Evolutionary conservation across 441 rosid species (phyloP), one percentile per base, ranked within the genome.

Genomic region (Viola pubescens): DNA sequence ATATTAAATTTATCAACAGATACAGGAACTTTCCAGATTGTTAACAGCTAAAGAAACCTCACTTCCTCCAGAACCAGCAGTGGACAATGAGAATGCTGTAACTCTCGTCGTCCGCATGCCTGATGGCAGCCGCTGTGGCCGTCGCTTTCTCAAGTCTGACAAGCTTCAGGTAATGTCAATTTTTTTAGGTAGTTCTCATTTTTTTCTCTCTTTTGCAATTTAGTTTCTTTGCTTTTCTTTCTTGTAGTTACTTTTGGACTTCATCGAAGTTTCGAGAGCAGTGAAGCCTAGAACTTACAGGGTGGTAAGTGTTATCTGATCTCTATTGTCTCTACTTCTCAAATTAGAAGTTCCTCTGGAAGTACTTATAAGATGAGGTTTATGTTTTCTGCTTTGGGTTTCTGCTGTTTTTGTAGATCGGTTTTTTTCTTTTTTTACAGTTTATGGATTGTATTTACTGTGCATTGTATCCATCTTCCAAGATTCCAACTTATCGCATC

Each of bases 71-170:
- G 96, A 91, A 72, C 96, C 96, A 70, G 72, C 77, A 34, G 46
- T 58, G 2, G 75, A 75, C n/a, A 76, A 83, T 62, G 82, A 75
- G 67, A 80, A 81, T 59, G 81, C 82, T 50, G 75, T 88, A 64
- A 77, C 73, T 70, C 79, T 88, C 53, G 76, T 86, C 47, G 77
- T 88, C 60, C 81, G 70, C 59, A 78, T 86, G 88, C 96, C 96
- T 39, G 90, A 91, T 79, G 88, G 94, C 44, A 81, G 77, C 70
- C 94, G 98, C 45, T 78, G 59, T 63, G 78, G 94, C 42, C 89
- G 86, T 26, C 81, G 88, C 65, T 88, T 91, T 82, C 82, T 83
- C 66, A 80, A 75, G 73, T 78, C 90, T 52, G 85, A 88, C 82
- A 88, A 78, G 75, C 87, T 90, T 62, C 73, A 81, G 94, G 97